Conservation (phyloP, 106 monocot species). For the Dendrobium catenatum region DNA sequence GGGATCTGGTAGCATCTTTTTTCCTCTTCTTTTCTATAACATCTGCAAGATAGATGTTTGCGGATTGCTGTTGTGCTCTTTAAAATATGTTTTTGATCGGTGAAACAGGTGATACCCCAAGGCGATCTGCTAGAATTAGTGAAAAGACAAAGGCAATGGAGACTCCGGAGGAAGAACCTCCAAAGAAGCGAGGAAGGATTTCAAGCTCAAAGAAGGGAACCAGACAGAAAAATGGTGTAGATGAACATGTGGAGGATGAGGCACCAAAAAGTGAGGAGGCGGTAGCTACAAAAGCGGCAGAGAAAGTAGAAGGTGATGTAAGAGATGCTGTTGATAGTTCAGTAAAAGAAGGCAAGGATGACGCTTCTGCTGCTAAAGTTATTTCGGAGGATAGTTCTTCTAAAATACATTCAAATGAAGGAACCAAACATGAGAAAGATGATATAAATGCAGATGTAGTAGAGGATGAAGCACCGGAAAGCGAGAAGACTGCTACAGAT, state of each 20-base stretch:
- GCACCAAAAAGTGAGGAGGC: background rate
- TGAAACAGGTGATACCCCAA: constrained; percentile 63
- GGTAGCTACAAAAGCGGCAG: too few species aligned
- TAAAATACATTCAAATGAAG: background rate
- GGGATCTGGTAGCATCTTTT: constrained; percentile 45
- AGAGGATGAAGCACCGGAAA: background rate
- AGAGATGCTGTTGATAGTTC: background rate
- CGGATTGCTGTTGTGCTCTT: background rate
- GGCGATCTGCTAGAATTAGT: constrained; percentile 72
- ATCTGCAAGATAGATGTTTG: background rate
- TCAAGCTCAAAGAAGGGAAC: constrained; percentile 29
- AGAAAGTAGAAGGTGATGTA: too few species aligned
- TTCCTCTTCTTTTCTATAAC: background rate
- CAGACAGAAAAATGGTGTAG: constrained; percentile 23
- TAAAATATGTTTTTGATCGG: background rate
- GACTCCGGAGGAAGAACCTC: constrained; percentile 35
- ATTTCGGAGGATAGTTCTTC: background rate
- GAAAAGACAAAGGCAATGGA: constrained; percentile 47
- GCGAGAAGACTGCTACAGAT: background rate
- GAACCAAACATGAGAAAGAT: too few species aligned
- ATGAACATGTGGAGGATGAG: constrained; percentile 4
- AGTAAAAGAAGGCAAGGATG: background rate
- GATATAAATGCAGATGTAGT: constrained; percentile 5
- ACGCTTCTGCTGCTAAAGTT: background rate
- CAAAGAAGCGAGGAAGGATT: constrained; percentile 44